These are phyloP conservation scores for Zopfia rhizophila DNA, from an alignment of 2,329 filamentous ascomycete genomes.

Conservation along the genomic window DNA sequence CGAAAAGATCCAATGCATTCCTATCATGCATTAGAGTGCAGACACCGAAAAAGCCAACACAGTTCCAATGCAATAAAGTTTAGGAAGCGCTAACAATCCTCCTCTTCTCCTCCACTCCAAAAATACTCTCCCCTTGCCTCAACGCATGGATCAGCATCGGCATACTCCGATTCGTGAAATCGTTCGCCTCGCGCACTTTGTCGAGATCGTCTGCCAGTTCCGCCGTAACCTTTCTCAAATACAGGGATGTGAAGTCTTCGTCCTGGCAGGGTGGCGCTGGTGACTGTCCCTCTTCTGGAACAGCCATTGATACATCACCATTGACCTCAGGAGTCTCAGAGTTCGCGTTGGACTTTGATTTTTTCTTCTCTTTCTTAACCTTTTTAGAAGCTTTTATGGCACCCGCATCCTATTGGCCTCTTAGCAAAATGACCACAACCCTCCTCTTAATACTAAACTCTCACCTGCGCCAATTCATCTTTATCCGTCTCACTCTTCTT, in stretches of 20 bases:
- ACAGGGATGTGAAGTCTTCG: constrained; percentile 69
- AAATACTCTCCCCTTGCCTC: constrained; percentile 73
- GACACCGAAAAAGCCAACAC: too few relatives aligned
- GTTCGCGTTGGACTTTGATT: too few relatives aligned
- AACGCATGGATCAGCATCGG: constrained; percentile 74
- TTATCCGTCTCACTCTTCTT: constrained; percentile 22
- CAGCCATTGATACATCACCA: constrained; percentile 6
- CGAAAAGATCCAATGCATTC: too few relatives aligned
- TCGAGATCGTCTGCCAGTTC: constrained; percentile 81
- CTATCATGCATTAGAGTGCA: too few relatives aligned
- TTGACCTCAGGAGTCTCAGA: too few relatives aligned
- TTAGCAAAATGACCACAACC: not conserved
- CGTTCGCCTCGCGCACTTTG: constrained; percentile 73
- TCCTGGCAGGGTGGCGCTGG: constrained; percentile 7
- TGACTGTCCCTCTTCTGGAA: not conserved
- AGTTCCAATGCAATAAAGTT: too few relatives aligned
- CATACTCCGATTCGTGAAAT: constrained; percentile 73
- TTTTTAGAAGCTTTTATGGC: not conserved
- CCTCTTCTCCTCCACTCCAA: constrained; percentile 64
- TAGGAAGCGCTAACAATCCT: constrained; percentile 48
- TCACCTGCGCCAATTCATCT: constrained; percentile 7
- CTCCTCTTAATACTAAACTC: not conserved
- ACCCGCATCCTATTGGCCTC: not conserved
- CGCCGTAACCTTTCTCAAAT: constrained; percentile 73
- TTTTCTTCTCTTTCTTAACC: constrained; percentile 10